Evolutionary conservation across 805 yeast species (phyloP).

Genomic region (Pichia paraexigua): DNA sequence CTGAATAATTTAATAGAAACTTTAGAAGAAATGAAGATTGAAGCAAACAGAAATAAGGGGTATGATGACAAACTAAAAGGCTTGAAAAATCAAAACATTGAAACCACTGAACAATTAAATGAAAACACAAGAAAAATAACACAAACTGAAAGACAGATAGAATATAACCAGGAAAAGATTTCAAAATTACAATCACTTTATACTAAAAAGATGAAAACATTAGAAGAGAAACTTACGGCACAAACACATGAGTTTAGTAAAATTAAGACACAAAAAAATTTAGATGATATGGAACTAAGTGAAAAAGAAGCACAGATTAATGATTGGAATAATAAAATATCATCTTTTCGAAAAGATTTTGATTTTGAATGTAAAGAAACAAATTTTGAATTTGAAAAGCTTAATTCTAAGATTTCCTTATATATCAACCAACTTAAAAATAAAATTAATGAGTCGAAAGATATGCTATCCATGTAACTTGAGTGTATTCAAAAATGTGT

Average conservation of each 20-base stretch:
- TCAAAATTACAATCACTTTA: constrained; percentile 37
- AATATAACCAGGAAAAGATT: constrained; percentile 40
- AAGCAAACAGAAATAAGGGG: constrained; percentile 35
- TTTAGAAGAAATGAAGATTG: constrained; percentile 43
- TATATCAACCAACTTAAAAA: constrained; percentile 47
- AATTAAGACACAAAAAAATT: constrained; percentile 40
- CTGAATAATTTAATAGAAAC: constrained; percentile 34
- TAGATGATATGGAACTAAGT: constrained; percentile 41
- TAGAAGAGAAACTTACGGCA: constrained; percentile 34
- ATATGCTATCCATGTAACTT: neutral
- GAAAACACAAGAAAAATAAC: constrained; percentile 36
- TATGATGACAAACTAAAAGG: constrained; percentile 18
- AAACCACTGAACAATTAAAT: constrained; percentile 34
- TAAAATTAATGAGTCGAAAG: constrained; percentile 14
- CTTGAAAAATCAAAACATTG: constrained; percentile 29
- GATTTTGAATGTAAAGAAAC: constrained; percentile 47
- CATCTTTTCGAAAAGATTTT: constrained; percentile 34
- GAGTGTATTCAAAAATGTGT: neutral
- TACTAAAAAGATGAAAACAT: constrained; percentile 35
- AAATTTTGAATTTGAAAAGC: constrained; percentile 43
- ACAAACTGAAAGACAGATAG: constrained; percentile 44
- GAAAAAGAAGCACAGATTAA: constrained; percentile 41
- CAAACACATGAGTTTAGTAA: constrained; percentile 40
- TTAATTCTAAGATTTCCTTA: constrained; percentile 46
- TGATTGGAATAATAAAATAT: constrained; percentile 28